A percentile compares a stretch with the other conserved stretches of the same genome.
Evolutionary conservation across 1,139 yeast genomes (phyloP).

Genomic region (Yamadazyma spencermartinsiae): DNA sequence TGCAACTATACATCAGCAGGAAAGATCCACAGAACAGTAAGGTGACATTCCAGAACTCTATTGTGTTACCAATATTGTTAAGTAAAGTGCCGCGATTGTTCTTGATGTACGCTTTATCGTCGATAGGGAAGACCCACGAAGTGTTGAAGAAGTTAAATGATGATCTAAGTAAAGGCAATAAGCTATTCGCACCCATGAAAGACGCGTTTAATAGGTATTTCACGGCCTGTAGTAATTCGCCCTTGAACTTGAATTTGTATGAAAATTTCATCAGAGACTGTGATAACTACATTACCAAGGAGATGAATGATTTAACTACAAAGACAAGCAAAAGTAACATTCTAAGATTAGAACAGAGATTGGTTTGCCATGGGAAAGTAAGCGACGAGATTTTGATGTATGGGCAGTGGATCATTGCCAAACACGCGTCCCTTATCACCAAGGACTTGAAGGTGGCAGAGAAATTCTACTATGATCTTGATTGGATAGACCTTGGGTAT

Average conservation of each 20-base stretch:
- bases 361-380: constrained; percentile 63
- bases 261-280: constrained; percentile 62
- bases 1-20: constrained; percentile 33
- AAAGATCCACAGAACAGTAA: constrained; percentile 23
- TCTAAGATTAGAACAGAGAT: constrained; percentile 59
- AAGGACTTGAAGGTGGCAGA: constrained; percentile 47
- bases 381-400: constrained; percentile 44
- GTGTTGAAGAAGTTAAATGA: constrained; percentile 48
- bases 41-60: constrained; percentile 30
- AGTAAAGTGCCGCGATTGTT: constrained; percentile 73
- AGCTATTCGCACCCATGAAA: constrained; percentile 51
- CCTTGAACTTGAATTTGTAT: constrained; percentile 58
- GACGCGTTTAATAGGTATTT: constrained; percentile 56
- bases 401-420: constrained; percentile 33
- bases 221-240: constrained; percentile 53
- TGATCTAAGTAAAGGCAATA: constrained; percentile 42
- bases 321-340: constrained; percentile 33
- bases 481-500: constrained; percentile 62
- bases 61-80: constrained; percentile 54
- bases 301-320: constrained; percentile 22
- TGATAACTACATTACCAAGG: constrained; percentile 37
- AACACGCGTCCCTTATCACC: constrained; percentile 31
- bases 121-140: constrained; percentile 67
- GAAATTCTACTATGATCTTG: constrained; percentile 65
- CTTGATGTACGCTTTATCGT: constrained; percentile 67